Percentiles rank a stretch among this genome's conserved stretches.
These are phyloP conservation scores for Diaporthe amygdali DNA, from an alignment of 2,329 filamentous ascomycete species.

Conservation along the genomic window DNA sequence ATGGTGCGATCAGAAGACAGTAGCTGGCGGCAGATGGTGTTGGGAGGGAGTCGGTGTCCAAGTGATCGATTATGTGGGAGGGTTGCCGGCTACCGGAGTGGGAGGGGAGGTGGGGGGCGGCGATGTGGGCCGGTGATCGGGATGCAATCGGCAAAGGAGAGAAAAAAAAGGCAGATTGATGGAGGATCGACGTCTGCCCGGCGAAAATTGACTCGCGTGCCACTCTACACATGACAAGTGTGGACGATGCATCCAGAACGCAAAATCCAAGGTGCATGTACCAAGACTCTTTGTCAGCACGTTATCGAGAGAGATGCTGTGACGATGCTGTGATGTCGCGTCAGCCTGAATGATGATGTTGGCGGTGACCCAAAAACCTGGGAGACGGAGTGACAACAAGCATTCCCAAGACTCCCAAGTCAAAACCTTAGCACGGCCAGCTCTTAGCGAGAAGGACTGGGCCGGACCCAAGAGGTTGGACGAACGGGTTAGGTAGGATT, in stretches of 20 bases:
- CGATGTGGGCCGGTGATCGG: slow-evolving; percentile 2
- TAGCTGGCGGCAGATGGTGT: background rate
- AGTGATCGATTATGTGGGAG: background rate
- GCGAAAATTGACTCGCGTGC: slow-evolving; percentile 6
- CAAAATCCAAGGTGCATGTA: background rate
- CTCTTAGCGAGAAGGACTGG: background rate
- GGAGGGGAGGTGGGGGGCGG: background rate
- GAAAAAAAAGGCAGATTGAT: no score
- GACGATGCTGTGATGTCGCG: background rate
- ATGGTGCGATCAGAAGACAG: slow-evolving; percentile 3
- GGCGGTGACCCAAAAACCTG: background rate
- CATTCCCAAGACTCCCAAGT: background rate
- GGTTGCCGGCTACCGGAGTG: background rate
- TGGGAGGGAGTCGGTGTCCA: background rate
- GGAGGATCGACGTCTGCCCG: background rate
- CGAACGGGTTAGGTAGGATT: slow-evolving; percentile 8
- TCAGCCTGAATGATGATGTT: background rate
- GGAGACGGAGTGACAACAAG: background rate
- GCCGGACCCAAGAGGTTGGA: background rate
- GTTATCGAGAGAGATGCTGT: background rate
- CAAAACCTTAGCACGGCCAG: background rate
- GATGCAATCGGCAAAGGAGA: slow-evolving; percentile 1
- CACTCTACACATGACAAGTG: background rate
- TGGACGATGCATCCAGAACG: background rate
- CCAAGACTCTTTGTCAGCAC: background rate